Evolutionary conservation across 495 filamentous ascomycete species (phyloP).

Genomic region (Viridothelium virens): DNA sequence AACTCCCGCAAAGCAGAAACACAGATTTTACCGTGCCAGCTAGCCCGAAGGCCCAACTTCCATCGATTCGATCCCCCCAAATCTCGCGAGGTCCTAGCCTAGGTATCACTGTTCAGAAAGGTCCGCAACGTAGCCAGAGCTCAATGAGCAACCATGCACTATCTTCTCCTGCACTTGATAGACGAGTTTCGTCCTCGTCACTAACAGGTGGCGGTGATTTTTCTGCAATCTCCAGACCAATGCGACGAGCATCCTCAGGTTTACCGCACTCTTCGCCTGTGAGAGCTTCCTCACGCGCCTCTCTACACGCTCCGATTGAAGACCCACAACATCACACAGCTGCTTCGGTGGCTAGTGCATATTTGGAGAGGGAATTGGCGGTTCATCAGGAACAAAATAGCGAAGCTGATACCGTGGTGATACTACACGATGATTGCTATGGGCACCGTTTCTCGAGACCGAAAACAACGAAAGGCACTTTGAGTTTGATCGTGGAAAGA

Average conservation of each 20-base stretch:
- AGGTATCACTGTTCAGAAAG: neutral
- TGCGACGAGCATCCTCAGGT: constrained; percentile 1
- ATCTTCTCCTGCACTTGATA: neutral
- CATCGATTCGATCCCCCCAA: neutral
- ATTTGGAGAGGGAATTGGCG: constrained; percentile 63
- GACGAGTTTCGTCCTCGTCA: neutral
- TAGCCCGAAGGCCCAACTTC: neutral
- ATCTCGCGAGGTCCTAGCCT: neutral
- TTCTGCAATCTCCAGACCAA: neutral
- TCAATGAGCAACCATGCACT: constrained; percentile 2
- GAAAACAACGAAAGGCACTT: constrained; percentile 53
- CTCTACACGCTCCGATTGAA: constrained; percentile 23
- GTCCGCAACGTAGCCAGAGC: neutral
- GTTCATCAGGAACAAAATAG: constrained; percentile 46
- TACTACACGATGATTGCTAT: constrained; percentile 89
- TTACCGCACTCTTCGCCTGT: constrained; percentile 4
- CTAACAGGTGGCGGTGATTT: neutral
- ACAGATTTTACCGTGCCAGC: neutral
- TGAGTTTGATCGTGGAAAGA: constrained; percentile 77
- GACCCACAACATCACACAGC: constrained; percentile 49
- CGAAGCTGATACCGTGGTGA: constrained; percentile 60
- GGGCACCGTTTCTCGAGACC: constrained; percentile 82
- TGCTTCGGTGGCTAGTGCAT: constrained; percentile 57
- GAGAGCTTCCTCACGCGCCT: neutral
- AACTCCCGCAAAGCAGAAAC: neutral